Base-by-base conservation (phyloP, 1,284 basidiomycete species). In the Hymenochaete sp. region DNA sequence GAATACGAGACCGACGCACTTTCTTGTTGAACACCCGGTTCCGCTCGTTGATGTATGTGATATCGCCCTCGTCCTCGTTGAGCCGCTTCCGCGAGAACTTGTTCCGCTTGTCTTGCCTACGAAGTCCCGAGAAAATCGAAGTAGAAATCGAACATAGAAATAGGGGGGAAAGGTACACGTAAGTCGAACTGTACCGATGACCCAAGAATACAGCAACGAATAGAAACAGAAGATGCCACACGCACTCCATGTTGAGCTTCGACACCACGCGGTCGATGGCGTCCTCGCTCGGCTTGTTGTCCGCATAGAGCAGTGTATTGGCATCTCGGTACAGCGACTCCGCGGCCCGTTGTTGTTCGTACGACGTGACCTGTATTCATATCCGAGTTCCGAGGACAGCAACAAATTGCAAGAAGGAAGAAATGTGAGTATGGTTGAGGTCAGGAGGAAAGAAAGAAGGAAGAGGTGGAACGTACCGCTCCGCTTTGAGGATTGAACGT, bases 1-100 rank as follows among this genome's bases (percentile, higher is more conserved):
- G n/a, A n/a, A n/a, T n/a, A n/a, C n/a, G n/a, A 19, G 6, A 31
- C n/a, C n/a, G 25, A 41, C 67, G n/a, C 25, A 84, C 87, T 82
- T 97, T 98, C 70, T 93, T 93, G 79, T 98, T 98, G 75, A 98
- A 98, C 44, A 95, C 90, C 57, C 90, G 83, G 70, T 99, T 99
- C 63, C 85, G 82, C 63, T 97, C 91, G 72, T 99, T 99, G 79
- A 98, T 98, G 62, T 98, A 98, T 10, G 92, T 98, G 63, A 98
- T 89, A 55, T 97, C 92, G 45, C 87, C 92, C 52, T 95, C 85
- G 43, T 87, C 83, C 57, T 97, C 92, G 66, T 95, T 93, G 60
- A 72, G 70, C 49, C 92, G 77, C 64, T 91, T 89, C 53, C 93
- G 72, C 28, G 85, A 89, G 66, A 90, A 84, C 59, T 89, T 93